A percentile compares a stretch with the other conserved stretches of the same genome.
Conservation (phyloP, 129 eudicot genomes). For the Centaurea solstitialis region DNA sequence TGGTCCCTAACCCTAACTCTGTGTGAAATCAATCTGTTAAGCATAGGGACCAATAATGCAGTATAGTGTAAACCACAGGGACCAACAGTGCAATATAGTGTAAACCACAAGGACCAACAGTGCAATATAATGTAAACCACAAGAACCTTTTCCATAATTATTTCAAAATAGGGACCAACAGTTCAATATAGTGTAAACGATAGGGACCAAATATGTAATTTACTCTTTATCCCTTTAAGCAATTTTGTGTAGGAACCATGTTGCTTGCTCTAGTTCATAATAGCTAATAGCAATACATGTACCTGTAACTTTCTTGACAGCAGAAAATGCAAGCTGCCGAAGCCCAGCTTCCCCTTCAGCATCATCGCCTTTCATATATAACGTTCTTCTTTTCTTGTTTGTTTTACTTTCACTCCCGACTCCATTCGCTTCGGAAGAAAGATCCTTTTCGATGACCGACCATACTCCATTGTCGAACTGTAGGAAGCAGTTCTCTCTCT, state of each 20-base stretch:
- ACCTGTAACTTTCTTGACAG: slow-evolving; percentile 62
- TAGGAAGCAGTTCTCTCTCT: slow-evolving; percentile 65
- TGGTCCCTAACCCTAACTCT: no score
- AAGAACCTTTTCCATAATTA: no score
- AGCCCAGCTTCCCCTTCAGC: slow-evolving; percentile 35
- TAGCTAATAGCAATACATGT: background rate
- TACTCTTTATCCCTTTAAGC: background rate
- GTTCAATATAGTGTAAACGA: no score
- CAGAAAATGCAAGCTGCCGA: slow-evolving; percentile 45
- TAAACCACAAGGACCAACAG: no score
- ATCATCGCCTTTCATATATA: background rate
- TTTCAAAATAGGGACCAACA: no score
- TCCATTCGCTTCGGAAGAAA: slow-evolving; percentile 11
- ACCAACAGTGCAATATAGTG: no score
- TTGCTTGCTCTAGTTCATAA: slow-evolving; percentile 2
- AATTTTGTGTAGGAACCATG: background rate
- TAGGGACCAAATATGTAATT: background rate
- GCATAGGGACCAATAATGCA: no score
- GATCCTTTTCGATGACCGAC: slow-evolving; percentile 55
- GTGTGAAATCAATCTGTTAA: no score
- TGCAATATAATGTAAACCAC: no score
- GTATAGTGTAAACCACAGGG: no score
- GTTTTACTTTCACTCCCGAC: slow-evolving; percentile 20
- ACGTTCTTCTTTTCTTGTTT: slow-evolving; percentile 20
- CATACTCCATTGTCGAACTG: slow-evolving; percentile 58